phyloP scores from a whole-genome alignment of 139 green algal genomes.

The Coelastrella sp. region DNA sequence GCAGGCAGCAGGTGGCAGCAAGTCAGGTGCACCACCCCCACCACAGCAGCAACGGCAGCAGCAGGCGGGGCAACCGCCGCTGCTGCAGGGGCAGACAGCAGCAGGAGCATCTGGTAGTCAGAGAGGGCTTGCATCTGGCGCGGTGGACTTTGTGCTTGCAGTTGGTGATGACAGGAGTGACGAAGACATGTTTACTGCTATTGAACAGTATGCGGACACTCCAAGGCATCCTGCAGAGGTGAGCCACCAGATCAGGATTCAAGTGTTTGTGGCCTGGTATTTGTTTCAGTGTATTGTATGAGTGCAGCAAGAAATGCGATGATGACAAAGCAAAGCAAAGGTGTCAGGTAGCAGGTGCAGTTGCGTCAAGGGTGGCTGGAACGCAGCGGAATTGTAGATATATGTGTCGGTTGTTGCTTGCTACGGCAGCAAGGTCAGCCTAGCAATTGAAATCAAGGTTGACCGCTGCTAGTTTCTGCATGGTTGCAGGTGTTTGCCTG shows the following conservation, averaged over 20 bases:
- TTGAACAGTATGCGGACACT: conserved; percentile 75
- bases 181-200: conserved; percentile 98
- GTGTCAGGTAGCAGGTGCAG: too few relatives aligned
- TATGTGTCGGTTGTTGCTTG: too few relatives aligned
- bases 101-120: background rate
- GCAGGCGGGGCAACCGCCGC: conserved; percentile 13
- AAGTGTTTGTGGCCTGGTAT: background rate
- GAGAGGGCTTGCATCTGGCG: background rate
- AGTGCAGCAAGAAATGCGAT: too few relatives aligned
- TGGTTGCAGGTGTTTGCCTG: conserved; percentile 88
- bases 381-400: too few relatives aligned
- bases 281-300: too few relatives aligned
- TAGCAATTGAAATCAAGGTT: background rate
- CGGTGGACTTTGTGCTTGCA: conserved; percentile 93
- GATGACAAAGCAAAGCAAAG: too few relatives aligned
- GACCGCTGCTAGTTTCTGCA: background rate
- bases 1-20: conserved; percentile 29
- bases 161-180: conserved; percentile 98
- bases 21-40: background rate
- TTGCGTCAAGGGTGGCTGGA: too few relatives aligned
- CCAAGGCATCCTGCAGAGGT: conserved; percentile 51
- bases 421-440: too few relatives aligned
- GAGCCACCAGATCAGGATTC: background rate
- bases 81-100: background rate
- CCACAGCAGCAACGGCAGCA: background rate